Conservation (phyloP, 2,329 filamentous ascomycete species). For the Ilyonectria sp. region DNA sequence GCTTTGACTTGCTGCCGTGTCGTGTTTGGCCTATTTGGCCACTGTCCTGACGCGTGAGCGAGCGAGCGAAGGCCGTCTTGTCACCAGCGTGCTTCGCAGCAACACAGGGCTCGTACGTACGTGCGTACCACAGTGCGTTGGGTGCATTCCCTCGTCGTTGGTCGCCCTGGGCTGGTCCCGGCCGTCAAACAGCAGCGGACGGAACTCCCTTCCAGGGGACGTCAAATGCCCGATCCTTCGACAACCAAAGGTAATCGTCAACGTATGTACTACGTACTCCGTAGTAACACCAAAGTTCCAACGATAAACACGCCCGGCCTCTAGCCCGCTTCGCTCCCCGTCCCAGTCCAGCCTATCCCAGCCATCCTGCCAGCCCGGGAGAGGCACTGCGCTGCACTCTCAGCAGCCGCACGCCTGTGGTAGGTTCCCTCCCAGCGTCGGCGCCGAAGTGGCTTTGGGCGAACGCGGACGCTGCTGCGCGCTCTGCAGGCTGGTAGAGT, state of each 20-base stretch:
- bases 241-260: not conserved
- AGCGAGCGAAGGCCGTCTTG: too few relatives aligned
- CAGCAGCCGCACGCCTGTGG: not conserved
- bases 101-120: not conserved
- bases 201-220: not conserved
- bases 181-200: not conserved
- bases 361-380: not conserved
- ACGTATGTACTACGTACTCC: not conserved
- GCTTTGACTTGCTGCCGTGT: conserved; percentile 14
- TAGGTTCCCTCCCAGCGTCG: conserved; percentile 1
- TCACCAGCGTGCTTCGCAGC: not conserved
- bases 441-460: not conserved
- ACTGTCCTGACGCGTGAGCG: too few relatives aligned
- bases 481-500: not conserved
- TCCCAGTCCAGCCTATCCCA: not conserved
- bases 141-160: not conserved
- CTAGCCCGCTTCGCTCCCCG: not conserved
- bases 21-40: not conserved
- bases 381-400: not conserved
- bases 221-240: not conserved
- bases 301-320: not conserved
- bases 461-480: not conserved
- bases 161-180: not conserved
- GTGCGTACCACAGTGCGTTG: not conserved
- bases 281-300: conserved; percentile 8